phyloP scores from a whole-genome alignment of 306 rosid genomes.

The Cucumis cinereus region DNA sequence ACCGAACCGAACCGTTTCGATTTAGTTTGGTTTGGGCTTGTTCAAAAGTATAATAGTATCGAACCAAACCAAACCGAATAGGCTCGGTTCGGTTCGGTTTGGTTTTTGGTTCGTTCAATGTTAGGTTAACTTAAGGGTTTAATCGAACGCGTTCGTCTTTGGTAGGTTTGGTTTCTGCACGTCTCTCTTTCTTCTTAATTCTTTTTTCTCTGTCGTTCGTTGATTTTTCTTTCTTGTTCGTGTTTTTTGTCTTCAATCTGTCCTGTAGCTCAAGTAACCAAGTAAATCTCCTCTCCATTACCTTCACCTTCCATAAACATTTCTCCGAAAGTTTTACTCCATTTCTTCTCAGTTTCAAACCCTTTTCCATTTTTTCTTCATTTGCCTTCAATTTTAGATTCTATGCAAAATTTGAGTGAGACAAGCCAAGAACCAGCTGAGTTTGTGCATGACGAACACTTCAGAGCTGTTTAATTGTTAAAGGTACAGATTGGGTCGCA shows the following conservation, averaged over 20 bases:
- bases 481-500: conserved; percentile 69
- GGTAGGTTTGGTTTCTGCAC: too few relatives aligned
- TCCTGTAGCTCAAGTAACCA: background rate
- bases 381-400: background rate
- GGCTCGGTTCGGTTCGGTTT: too few relatives aligned
- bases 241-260: background rate
- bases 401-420: background rate
- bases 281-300: background rate
- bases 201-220: too few relatives aligned
- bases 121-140: too few relatives aligned
- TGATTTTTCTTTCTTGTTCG: too few relatives aligned
- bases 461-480: conserved; percentile 58
- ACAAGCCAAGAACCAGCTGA: background rate
- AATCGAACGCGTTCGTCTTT: too few relatives aligned
- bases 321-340: background rate
- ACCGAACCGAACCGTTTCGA: too few relatives aligned
- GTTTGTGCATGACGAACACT: conserved; percentile 83
- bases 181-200: too few relatives aligned
- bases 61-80: too few relatives aligned
- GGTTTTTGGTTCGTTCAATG: too few relatives aligned
- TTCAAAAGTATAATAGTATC: too few relatives aligned
- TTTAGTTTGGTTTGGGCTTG: too few relatives aligned
- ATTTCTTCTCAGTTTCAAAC: background rate
- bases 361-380: background rate
- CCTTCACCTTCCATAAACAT: background rate